Evolutionary conservation across 331 rosid genomes (phyloP).

Genomic region (Arachis monticola): DNA sequence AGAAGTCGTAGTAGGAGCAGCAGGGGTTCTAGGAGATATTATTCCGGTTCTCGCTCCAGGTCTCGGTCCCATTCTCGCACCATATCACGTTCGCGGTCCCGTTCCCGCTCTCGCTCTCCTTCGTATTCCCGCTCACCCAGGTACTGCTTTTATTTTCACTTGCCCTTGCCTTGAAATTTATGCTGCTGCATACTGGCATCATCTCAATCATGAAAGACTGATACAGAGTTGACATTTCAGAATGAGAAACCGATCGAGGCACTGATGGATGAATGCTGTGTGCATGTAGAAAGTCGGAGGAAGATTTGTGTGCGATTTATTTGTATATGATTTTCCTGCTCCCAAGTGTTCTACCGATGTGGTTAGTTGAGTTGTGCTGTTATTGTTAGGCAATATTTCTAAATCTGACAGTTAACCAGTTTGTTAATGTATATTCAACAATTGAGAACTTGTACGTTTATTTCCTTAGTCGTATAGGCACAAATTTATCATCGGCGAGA

Average conservation of each 20-base stretch:
- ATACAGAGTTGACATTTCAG: conserved; percentile 56
- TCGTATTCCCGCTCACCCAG: conserved; percentile 77
- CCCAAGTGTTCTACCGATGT: neutral
- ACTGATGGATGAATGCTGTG: conserved; percentile 44
- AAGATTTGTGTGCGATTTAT: conserved; percentile 18
- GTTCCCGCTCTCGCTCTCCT: conserved; percentile 47
- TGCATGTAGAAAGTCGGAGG: conserved; percentile 15
- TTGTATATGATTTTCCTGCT: conserved; percentile 34
- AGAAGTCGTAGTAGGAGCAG: conserved; percentile 89
- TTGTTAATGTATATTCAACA: conserved; percentile 31
- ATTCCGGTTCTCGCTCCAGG: conserved; percentile 63
- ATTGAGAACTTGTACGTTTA: conserved; percentile 28
- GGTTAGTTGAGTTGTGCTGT: conserved; percentile 32
- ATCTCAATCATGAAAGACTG: conserved; percentile 34
- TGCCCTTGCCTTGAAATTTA: neutral
- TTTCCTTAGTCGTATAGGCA: neutral
- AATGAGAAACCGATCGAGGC: conserved; percentile 70
- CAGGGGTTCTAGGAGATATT: conserved; percentile 68
- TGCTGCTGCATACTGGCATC: neutral
- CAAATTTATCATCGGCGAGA: conserved; percentile 3
- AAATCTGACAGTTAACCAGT: conserved; percentile 16
- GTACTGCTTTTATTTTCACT: conserved; percentile 44
- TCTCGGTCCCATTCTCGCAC: conserved; percentile 50
- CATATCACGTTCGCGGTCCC: conserved; percentile 48
- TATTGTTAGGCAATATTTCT: conserved; percentile 34